Evolutionary conservation across 768 basidiomycete genomes (phyloP).

Genomic region (Russula brevipes): DNA sequence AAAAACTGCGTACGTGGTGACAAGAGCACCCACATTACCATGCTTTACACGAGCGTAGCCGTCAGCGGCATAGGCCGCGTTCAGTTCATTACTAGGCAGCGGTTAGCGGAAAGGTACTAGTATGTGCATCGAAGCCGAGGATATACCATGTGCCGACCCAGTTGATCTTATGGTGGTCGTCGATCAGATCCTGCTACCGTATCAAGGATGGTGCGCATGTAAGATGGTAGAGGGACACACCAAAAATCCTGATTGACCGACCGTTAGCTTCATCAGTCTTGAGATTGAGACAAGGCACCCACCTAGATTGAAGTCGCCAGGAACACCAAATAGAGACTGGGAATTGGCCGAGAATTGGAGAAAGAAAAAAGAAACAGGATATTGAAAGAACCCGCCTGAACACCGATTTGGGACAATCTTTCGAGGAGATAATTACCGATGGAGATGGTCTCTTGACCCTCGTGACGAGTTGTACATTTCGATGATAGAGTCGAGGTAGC

Average conservation of each 20-base stretch:
- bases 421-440: slow-evolving; percentile 58
- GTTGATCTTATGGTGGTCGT: slow-evolving; percentile 67
- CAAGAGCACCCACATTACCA: slow-evolving; percentile 60
- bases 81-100: slow-evolving; percentile 65
- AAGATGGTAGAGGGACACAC: slow-evolving; percentile 31
- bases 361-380: neutral
- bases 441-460: slow-evolving; percentile 33
- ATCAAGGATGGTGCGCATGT: slow-evolving; percentile 6
- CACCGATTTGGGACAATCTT: slow-evolving; percentile 58
- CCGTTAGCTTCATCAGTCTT: neutral
- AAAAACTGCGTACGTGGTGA: slow-evolving; percentile 58
- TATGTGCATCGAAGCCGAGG: neutral
- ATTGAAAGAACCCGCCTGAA: slow-evolving; percentile 42
- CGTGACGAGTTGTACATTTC: neutral
- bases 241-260: slow-evolving; percentile 37
- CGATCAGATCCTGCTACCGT: slow-evolving; percentile 64
- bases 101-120: neutral
- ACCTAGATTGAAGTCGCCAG: slow-evolving; percentile 83
- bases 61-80: slow-evolving; percentile 87
- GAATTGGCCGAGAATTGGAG: slow-evolving; percentile 12
- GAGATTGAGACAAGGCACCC: slow-evolving; percentile 12
- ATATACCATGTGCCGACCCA: slow-evolving; percentile 85
- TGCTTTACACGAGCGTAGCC: slow-evolving; percentile 89
- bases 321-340: slow-evolving; percentile 78
- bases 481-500: neutral